phyloP scores from a whole-genome alignment of 176 grass and related monocot species.

The Carex kokanica region DNA sequence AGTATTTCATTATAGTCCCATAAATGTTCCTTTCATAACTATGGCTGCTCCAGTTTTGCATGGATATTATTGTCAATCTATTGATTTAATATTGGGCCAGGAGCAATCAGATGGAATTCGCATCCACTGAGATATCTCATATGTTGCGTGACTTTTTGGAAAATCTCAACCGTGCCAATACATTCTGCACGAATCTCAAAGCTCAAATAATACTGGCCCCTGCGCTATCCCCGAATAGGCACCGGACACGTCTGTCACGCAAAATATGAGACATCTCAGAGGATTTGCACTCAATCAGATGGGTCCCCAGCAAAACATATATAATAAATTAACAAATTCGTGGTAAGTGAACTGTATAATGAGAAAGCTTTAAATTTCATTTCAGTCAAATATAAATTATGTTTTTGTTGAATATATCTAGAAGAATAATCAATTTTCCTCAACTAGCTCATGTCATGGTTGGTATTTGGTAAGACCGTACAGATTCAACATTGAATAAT shows the following conservation, averaged over 20 bases:
- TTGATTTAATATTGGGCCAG: neutral
- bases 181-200: no score
- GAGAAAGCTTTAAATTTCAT: neutral
- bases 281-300: no score
- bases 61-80: neutral
- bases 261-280: no score
- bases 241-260: no score
- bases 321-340: neutral
- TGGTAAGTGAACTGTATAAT: neutral
- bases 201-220: no score
- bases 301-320: neutral
- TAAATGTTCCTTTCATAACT: neutral
- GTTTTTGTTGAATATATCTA: neutral
- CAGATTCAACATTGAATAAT: conserved; percentile 1
- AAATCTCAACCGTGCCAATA: no score
- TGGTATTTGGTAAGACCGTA: conserved; percentile 20
- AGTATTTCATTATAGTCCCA: neutral
- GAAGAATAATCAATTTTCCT: neutral
- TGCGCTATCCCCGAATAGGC: no score
- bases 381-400: conserved; percentile 3
- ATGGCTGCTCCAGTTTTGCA: neutral
- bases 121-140: no score
- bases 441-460: neutral
- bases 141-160: no score
- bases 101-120: no score